Evolutionary conservation across 768 basidiomycete genomes (phyloP), one percentile per base, ranked within the genome.

Genomic region (Mycena belliarum): DNA sequence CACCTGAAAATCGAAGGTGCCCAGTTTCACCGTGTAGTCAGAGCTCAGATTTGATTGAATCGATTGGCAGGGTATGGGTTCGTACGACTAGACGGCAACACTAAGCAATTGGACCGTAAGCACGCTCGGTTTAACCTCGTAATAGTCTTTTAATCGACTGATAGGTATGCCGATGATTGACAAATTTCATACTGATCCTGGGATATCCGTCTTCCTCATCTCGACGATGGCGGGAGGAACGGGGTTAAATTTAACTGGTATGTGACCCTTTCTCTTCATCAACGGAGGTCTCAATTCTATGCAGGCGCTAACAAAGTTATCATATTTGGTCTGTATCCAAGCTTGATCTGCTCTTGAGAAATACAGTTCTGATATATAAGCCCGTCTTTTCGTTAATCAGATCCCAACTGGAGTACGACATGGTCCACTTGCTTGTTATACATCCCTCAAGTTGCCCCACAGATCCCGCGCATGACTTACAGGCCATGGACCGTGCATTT

Each of bases 381-480:
- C 1, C 10, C 18, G 37, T 65, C 55, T 60, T 63, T 62, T 21
- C 47, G 24, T 46, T 40, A 29, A 52, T 29, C 63, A 91, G 93
- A 95, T 74, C 94, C 95, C 4, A 93, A 93, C 63, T 98, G 95
- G 95, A 98, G 93, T 93, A 70, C 76, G 48, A 41, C 40, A n/a
- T 15, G 9, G 20, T 23, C 32, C 21, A 8, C 35, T 11, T 29
- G 10, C 40, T 18, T 33, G n/a, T 21, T 23, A 7, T 15, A n/a
- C 14, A 26, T 32, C 49, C 23, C 15, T 57, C 45, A 23, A 60
- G 29, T 59, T 55, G 40, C 43, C 37, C 38, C n/a, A 6, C 57
- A 95, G 93, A 98, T 72, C 96, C 96, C 6, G 93, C 95, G 0
- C 91, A 97, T 64, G 96, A 99, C 69, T 73, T 98, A 9, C 96